Base-by-base conservation (phyloP, 179 eudicot species). In the Spergularia azorica region DNA sequence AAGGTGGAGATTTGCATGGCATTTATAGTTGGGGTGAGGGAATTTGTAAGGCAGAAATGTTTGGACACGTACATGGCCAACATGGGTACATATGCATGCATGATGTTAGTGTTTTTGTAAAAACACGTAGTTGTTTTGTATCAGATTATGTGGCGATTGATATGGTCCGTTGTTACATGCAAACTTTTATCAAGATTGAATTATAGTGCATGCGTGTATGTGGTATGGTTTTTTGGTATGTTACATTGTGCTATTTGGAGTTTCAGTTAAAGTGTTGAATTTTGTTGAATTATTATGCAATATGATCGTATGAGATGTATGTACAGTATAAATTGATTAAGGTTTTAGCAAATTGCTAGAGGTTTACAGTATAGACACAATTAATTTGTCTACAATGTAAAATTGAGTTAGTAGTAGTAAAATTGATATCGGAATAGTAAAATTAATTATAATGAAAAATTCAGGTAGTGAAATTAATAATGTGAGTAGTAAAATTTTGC, bases 71-170 rank as follows among this genome's bases (percentile, higher is more conserved):
- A 43, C 39, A 36, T 36, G 3, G 39, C 4, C 2, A 36, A 43
- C 39, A 36, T 36, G 3, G 39, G 39, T 36, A 36, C 18, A 17
- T 32, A 18, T 75, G 63, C 18, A 57, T 58, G 72, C 18, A 46
- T 20, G 41, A n/a, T 63, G 72, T 65, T 72, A 51, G 41, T 13
- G 59, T 69, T 69, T 72, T 55, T 68, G 77, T 68, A 26, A 21
- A 26, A 63, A 77, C 84, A 81, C 80, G 84, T 81, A 54, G 17
- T 61, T 17, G 60, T 5, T 60, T 62, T 36, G 80, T 39, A 52
- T 17, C n/a, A 81, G 84, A 67, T 0, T 81, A 81, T 77, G 84
- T 81, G 84, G 81, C 84, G 78, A 73, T 63, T 41, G 17, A 38
- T 17, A 7, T 69, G 57, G 36, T 32, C 43, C 48, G 41, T 46